Evolutionary conservation across 2,329 filamentous ascomycete species (phyloP).

Genomic region (Cladophialophora chaetospira): DNA sequence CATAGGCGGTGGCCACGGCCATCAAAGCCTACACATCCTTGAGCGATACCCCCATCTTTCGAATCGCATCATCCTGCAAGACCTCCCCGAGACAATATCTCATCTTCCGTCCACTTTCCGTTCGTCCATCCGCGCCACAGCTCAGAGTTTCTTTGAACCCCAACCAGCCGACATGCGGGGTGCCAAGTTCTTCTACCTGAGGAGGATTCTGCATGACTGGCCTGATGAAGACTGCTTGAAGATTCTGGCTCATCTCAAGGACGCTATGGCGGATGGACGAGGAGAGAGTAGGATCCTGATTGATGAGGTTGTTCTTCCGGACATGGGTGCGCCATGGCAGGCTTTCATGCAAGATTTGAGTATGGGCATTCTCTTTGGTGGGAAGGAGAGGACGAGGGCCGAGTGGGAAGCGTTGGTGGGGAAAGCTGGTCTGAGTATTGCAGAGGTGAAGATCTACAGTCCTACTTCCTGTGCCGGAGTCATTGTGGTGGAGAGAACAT

Average conservation of each 20-base stretch:
- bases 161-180: conserved; percentile 14
- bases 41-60: conserved; percentile 25
- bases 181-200: conserved; percentile 37
- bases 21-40: conserved; percentile 24
- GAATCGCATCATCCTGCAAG: conserved; percentile 40
- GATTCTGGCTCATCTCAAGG: conserved; percentile 40
- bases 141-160: conserved; percentile 37
- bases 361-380: conserved; percentile 42
- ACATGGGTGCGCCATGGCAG: conserved; percentile 38
- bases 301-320: conserved; percentile 48
- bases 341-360: conserved; percentile 41
- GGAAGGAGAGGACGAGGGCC: conserved; percentile 40
- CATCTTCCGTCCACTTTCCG: conserved; percentile 31
- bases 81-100: conserved; percentile 40
- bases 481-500: conserved; percentile 21
- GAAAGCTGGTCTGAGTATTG: conserved; percentile 14
- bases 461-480: conserved; percentile 3
- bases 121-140: conserved; percentile 28
- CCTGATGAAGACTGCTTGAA: conserved; percentile 32
- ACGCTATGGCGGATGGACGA: conserved; percentile 38
- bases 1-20: conserved; percentile 32
- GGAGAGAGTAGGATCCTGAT: conserved; percentile 45
- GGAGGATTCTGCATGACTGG: conserved; percentile 38
- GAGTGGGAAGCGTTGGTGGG: conserved; percentile 40
- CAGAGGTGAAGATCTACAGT: conserved; percentile 16